Base-by-base conservation (phyloP, 257 asterid genomes). In the Leptodermis oblonga region DNA sequence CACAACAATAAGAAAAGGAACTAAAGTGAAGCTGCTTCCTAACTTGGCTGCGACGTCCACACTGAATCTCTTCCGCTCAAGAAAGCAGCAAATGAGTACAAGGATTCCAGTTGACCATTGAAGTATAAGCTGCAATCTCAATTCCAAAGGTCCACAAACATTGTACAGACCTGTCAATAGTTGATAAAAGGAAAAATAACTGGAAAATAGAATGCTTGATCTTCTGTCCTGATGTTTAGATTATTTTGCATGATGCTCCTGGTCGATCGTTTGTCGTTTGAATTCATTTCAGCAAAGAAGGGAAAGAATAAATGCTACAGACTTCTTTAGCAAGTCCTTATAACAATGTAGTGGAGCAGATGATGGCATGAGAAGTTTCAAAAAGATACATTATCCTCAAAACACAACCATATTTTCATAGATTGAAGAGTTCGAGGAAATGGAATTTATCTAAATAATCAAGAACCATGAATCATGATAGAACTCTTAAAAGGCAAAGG, bases 41-140 rank as follows among this genome's bases (percentile, higher is more conserved):
- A 94, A 72, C 83, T 94, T 91, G 82, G 97, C 64, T 82, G 92
- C 75, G 72, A 94, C 86, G 73, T 89, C 94, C 2, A 70, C 58
- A 37, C 92, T 81, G 73, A 87, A 89, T 76, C 72, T 77, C 83
- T 86, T 87, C 80, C 69, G 86, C 87, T 89, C 96, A 12, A 91
- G 82, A 71, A 91, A 94, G 83, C 99, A 94, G 69, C 84, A 82
- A 75, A 94, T 75, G 56, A 94, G 82, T 2, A 94, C 97, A 59
- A 89, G 89, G 67, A 94, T 89, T 66, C 98, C 99, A 43, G 90
- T 88, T 33, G 95, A 78, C 99, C 99, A 94, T 76, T 94, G 99
- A 82, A 94, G 87, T 77, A 89, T 81, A 77, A 94, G 96, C 99
- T 94, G 98, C 92, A 89, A 86, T 85, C 84, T 85, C 93, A 87